phyloP scores from a whole-genome alignment of 139 green algal genomes.

The Parachlorella kessleri region DNA sequence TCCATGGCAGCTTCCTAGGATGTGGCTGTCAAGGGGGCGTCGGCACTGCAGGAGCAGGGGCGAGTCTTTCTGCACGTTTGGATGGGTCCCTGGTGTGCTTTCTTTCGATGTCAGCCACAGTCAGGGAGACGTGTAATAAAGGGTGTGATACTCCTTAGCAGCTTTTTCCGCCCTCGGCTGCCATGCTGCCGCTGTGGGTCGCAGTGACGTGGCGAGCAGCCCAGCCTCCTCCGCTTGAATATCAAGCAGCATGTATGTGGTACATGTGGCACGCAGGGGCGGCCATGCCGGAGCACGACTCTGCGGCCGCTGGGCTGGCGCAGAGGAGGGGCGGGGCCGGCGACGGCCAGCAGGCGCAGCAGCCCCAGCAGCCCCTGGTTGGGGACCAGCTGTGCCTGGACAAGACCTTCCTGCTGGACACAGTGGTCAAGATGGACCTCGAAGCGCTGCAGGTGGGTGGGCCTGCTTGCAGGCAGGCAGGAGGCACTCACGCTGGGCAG shows the following conservation, averaged over 20 bases:
- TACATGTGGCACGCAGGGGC: neutral
- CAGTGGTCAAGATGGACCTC: neutral
- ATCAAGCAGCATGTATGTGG: neutral
- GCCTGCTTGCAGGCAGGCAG: too few relatives aligned
- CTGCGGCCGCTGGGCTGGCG: neutral
- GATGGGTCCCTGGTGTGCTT: too few relatives aligned
- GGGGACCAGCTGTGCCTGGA: constrained; percentile 16
- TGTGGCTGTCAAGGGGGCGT: too few relatives aligned
- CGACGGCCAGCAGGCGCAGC: neutral
- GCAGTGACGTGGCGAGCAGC: neutral
- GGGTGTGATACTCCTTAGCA: too few relatives aligned
- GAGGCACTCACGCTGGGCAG: too few relatives aligned
- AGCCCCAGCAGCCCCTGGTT: too few relatives aligned
- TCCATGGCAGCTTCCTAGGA: too few relatives aligned
- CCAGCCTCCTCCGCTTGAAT: neutral
- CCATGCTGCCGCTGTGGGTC: neutral
- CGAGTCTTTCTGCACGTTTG: too few relatives aligned
- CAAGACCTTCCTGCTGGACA: constrained; percentile 22
- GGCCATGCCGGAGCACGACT: neutral
- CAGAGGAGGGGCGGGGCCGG: neutral
- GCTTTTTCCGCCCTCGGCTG: too few relatives aligned
- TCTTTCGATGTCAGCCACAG: too few relatives aligned
- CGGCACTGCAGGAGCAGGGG: too few relatives aligned
- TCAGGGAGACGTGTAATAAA: too few relatives aligned
- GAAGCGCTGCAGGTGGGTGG: neutral